Conservation (phyloP, 1,284 basidiomycete genomes). For the Malassezia dermatis region DNA sequence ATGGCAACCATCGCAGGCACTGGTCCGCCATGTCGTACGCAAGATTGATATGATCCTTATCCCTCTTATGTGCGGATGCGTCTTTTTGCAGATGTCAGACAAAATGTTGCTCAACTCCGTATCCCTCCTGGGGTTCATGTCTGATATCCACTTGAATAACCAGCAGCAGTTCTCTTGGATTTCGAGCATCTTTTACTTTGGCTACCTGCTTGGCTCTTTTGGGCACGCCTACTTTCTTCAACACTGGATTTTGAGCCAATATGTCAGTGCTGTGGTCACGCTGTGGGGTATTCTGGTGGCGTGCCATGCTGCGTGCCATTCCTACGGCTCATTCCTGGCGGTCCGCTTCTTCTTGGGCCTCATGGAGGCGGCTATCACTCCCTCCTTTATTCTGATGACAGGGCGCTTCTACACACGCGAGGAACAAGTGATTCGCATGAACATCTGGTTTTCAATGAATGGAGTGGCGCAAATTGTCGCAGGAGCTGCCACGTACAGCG, state of each 20-base stretch:
- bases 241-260: slow-evolving; percentile 18
- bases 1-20: background rate
- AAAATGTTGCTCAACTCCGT: slow-evolving; percentile 36
- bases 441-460: slow-evolving; percentile 34
- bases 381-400: slow-evolving; percentile 30
- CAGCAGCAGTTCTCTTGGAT: slow-evolving; percentile 40
- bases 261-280: slow-evolving; percentile 12
- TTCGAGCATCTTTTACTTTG: slow-evolving; percentile 30
- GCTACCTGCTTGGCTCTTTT: slow-evolving; percentile 20
- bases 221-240: slow-evolving; percentile 23
- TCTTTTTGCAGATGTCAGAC: slow-evolving; percentile 34
- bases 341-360: slow-evolving; percentile 40
- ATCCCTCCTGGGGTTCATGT: slow-evolving; percentile 31
- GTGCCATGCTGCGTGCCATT: slow-evolving; percentile 30
- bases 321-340: slow-evolving; percentile 30
- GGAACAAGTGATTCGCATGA: slow-evolving; percentile 27
- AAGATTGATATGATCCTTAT: slow-evolving; percentile 42
- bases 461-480: slow-evolving; percentile 37
- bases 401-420: slow-evolving; percentile 31
- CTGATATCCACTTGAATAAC: slow-evolving; percentile 25
- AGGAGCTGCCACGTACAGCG: slow-evolving; percentile 27
- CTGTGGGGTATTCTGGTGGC: slow-evolving; percentile 22
- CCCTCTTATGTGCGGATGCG: slow-evolving; percentile 21
- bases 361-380: slow-evolving; percentile 32
- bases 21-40: slow-evolving; percentile 20